phyloP scores from a whole-genome alignment of 139 green algal genomes.

The Chlorella vulgaris region DNA sequence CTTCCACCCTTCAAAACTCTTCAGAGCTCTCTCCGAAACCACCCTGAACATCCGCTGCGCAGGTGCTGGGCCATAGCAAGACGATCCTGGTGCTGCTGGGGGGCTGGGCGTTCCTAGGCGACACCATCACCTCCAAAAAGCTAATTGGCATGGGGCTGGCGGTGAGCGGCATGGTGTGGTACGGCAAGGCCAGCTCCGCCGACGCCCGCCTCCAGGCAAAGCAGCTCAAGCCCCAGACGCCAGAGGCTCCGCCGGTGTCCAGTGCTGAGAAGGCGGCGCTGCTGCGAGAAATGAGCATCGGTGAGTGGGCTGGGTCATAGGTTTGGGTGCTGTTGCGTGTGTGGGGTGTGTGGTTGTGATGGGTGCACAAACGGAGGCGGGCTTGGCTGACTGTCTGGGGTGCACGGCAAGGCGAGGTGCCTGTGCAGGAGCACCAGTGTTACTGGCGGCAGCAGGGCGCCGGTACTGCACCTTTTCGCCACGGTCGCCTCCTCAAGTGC shows the following conservation, averaged over 20 bases:
- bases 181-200: constrained; percentile 9
- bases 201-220: background rate
- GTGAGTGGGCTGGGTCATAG: background rate
- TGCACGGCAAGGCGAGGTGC: too few species aligned
- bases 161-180: constrained; percentile 77
- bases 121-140: constrained; percentile 68
- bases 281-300: background rate
- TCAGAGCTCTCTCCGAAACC: background rate
- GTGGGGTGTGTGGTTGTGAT: background rate
- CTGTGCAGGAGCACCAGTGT: too few species aligned
- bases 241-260: background rate
- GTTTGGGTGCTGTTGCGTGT: background rate
- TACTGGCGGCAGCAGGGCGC: too few species aligned
- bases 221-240: constrained; percentile 11
- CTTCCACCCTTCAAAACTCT: too few species aligned
- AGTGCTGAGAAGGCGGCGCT: background rate
- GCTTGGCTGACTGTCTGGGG: too few species aligned
- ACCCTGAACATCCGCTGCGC: constrained; percentile 4
- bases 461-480: too few species aligned
- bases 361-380: too few species aligned
- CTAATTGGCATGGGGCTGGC: constrained; percentile 75
- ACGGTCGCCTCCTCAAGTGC: too few species aligned
- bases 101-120: constrained; percentile 78
- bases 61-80: constrained; percentile 90
- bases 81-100: constrained; percentile 82